Evolutionary conservation across 768 basidiomycete genomes (phyloP), one percentile per base, ranked within the genome.

Genomic region (Ramaria sp.): DNA sequence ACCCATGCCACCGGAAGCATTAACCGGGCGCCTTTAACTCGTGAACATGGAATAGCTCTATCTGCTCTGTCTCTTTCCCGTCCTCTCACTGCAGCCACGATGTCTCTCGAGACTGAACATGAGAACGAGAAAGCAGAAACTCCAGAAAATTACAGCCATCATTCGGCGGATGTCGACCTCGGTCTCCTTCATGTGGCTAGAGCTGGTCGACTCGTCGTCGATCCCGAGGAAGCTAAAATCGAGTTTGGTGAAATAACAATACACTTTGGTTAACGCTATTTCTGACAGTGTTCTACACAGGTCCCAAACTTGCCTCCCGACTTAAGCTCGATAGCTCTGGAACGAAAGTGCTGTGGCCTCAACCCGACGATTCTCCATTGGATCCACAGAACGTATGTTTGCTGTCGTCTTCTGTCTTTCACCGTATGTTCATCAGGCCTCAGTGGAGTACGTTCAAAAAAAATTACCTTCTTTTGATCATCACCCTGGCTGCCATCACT

Each of bases 291-390:
- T 10, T 32, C 30, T 28, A 12, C 32, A 36, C n/a, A 50, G 49
- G 49, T 34, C 16, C 38, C 15, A 55, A 55, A n/a, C 63, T 81
- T 37, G 80, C 82, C 0, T 66, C 74, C 4, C 70, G 62, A 47
- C 69, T 85, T 51, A 85, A 85, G 70, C 68, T 82, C 6, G 73
- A 77, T 3, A 56, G 60, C 16, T 78, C 82, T 54, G 81, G 82
- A 0, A 75, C 69, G 16, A 79, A 73, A 48, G 75, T 85, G 9
- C 72, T 86, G 0, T 85, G 82, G 80, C 83, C 83, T 18, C 83
- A 85, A 60, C 82, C 83, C 1, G 73, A 76, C 1, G 77, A 83
- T 59, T 73, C 78, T 43, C 73, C 75, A 0, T 67, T 75, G n/a
- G 82, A 85, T 60, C 83, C 82, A 16, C 81, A 83, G 66, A 83